Base-by-base conservation (phyloP, 2,329 filamentous ascomycete species). In the Akanthomyces uredinophilus region DNA sequence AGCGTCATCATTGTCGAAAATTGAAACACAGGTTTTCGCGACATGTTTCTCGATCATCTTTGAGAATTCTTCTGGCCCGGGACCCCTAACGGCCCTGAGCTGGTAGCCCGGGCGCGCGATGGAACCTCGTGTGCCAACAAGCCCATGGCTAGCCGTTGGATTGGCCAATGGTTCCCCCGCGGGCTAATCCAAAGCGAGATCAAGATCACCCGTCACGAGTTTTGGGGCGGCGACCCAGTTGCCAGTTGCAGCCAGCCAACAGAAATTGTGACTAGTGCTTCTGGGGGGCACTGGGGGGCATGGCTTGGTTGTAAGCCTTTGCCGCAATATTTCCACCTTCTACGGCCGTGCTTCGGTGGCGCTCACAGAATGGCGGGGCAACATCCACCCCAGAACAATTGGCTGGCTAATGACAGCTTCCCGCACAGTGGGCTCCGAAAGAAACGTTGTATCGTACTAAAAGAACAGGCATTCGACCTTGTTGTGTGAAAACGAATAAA, bases 141-240 rank as follows among this genome's bases (percentile, higher is more conserved):
- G 29, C n/a, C 14, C 24, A 37, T 11, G 20, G 29, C 20, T 11
- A 39, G 55, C 32, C 22, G 44, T 50, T 50, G 55, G 55, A 41
- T 29, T 50, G 55, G 37, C 39, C 57, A 52, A 32, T 46, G 8
- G 13, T 14, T 16, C 57, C 24, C 10, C 2, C 22, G 11, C 41
- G 41, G 51, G 59, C 59, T 55, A 55, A 61, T 61, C 41, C 50
- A 54, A 61, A 43, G 39, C 29, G 59, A 61, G 51, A 55, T 55
- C 59, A 54, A 61, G 59, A 55, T 61, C 51, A 54, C 11, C 51
- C 29, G 51, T 61, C 59, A 61, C 59, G 59, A 49, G 32, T 50
- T 39, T 43, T 8, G 54, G 14, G 39, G 52, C 52, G 52, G 16
- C n/a, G 39, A 20, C 35, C 39, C 29, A 16, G 1, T 6, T 46